A percentile compares a stretch with the other conserved stretches of the same genome.
phyloP scores from a whole-genome alignment of 805 yeast species.

The Lachancea mirantina region DNA sequence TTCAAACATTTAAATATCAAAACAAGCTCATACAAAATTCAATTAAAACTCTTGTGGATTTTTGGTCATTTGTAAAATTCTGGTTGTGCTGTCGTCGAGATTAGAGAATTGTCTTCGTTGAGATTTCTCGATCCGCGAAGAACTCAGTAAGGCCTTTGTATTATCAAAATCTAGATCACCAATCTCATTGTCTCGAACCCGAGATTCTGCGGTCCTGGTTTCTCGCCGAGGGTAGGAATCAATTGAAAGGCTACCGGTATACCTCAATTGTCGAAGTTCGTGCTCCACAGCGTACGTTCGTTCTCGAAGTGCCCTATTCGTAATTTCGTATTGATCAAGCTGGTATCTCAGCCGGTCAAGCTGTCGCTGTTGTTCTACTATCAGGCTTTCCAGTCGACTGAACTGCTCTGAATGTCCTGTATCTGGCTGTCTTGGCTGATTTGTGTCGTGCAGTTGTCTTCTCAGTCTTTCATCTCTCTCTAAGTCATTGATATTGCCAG shows the following conservation, averaged over 20 bases:
- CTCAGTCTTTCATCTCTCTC: constrained; percentile 11
- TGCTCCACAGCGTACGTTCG: constrained; percentile 14
- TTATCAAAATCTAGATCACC: constrained; percentile 4
- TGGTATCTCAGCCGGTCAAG: constrained; percentile 15
- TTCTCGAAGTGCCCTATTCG: constrained; percentile 13
- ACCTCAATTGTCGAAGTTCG: too few species aligned
- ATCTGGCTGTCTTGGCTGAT: neutral
- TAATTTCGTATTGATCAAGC: constrained; percentile 12
- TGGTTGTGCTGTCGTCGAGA: constrained; percentile 18
- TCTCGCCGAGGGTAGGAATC: neutral
- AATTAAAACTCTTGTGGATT: constrained; percentile 1
- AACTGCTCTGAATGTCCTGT: constrained; percentile 1
- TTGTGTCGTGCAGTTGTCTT: constrained; percentile 9
- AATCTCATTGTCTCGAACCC: constrained; percentile 40
- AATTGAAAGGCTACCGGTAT: constrained; percentile 5
- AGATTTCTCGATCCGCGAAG: constrained; percentile 1
- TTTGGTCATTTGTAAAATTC: constrained; percentile 13
- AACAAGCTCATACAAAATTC: neutral
- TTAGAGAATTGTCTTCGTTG: constrained; percentile 10
- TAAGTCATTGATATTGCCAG: constrained; percentile 1
- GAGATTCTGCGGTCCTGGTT: too few species aligned
- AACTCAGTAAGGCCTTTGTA: constrained; percentile 9
- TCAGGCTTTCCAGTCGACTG: constrained; percentile 11
- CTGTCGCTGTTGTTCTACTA: constrained; percentile 19
- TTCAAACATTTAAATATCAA: too few species aligned